Evolutionary conservation across 2,329 filamentous ascomycete genomes (phyloP).

Genomic region (Calonectria leucothoes): DNA sequence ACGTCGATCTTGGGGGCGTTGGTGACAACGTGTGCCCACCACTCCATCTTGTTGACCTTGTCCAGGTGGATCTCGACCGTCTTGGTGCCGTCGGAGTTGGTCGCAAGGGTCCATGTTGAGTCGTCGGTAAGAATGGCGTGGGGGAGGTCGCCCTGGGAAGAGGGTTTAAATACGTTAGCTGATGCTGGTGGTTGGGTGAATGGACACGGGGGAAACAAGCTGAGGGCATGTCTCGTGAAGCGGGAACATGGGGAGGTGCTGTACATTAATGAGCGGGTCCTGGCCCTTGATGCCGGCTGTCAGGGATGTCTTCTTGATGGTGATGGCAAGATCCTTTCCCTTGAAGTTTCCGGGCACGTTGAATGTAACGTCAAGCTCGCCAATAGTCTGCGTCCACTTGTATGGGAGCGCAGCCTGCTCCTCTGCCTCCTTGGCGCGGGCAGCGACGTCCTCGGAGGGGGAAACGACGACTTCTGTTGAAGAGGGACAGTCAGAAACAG

Average conservation of each 20-base stretch:
- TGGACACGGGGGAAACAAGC: background rate
- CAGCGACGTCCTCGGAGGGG: conserved; percentile 67
- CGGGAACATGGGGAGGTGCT: conserved; percentile 32
- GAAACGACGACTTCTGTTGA: conserved; percentile 57
- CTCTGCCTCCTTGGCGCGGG: conserved; percentile 78
- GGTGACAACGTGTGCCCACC: conserved; percentile 95
- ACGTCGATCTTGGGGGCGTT: conserved; percentile 92
- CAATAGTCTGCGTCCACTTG: conserved; percentile 96
- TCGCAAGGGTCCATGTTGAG: conserved; percentile 91
- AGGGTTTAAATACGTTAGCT: conserved; percentile 13
- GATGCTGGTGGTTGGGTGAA: background rate
- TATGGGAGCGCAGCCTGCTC: conserved; percentile 95
- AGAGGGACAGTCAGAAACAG: background rate
- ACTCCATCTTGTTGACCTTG: conserved; percentile 97
- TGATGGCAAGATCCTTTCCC: conserved; percentile 84
- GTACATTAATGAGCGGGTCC: conserved; percentile 83
- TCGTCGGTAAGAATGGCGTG: conserved; percentile 85
- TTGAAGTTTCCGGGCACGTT: conserved; percentile 85
- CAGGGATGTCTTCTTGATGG: conserved; percentile 82
- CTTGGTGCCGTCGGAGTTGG: conserved; percentile 75
- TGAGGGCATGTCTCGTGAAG: background rate
- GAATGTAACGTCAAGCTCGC: conserved; percentile 84
- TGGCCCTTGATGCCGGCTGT: conserved; percentile 90
- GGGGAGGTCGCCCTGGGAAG: conserved; percentile 80
- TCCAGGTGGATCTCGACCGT: conserved; percentile 86